A percentile compares a stretch with the other conserved stretches of the same genome.
phyloP scores from a whole-genome alignment of 176 grass and related monocot genomes.

The Elaeis guineensis region DNA sequence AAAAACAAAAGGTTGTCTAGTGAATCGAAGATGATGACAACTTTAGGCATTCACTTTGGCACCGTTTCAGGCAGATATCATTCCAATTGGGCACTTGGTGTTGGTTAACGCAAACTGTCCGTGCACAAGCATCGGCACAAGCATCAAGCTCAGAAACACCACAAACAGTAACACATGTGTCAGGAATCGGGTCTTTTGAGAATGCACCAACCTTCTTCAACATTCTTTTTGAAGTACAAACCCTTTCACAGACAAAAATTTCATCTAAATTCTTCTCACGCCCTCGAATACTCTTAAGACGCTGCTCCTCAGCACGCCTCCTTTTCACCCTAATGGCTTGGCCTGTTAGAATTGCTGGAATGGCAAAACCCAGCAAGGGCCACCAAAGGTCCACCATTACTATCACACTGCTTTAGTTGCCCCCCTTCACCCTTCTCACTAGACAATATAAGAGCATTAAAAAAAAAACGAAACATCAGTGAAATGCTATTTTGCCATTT shows the following conservation, averaged over 20 bases:
- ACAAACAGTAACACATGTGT: conserved; percentile 86
- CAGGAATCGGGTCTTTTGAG: conserved; percentile 85
- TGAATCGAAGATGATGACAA: conserved; percentile 43
- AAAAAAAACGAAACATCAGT: no score
- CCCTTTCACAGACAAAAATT: conserved; percentile 75
- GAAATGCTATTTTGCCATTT: no score
- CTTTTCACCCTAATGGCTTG: conserved; percentile 56
- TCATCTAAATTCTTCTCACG: conserved; percentile 75
- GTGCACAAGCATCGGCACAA: conserved; percentile 75
- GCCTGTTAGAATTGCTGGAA: conserved; percentile 51
- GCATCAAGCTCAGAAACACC: conserved; percentile 81
- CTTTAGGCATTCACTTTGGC: conserved; percentile 87
- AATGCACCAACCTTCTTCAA: conserved; percentile 82
- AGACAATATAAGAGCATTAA: no score
- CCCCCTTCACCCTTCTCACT: no score
- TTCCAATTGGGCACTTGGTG: conserved; percentile 95
- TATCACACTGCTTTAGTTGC: no score
- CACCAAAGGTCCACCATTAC: conserved; percentile 73
- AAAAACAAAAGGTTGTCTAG: neutral
- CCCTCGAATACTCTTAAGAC: conserved; percentile 54
- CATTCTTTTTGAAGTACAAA: conserved; percentile 89
- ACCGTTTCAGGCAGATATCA: conserved; percentile 81
- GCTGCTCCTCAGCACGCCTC: conserved; percentile 54
- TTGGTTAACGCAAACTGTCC: conserved; percentile 89
- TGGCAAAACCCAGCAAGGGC: conserved; percentile 52